Evolutionary conservation across 2,329 filamentous ascomycete genomes (phyloP).

Genomic region (Diplodia intermedia): DNA sequence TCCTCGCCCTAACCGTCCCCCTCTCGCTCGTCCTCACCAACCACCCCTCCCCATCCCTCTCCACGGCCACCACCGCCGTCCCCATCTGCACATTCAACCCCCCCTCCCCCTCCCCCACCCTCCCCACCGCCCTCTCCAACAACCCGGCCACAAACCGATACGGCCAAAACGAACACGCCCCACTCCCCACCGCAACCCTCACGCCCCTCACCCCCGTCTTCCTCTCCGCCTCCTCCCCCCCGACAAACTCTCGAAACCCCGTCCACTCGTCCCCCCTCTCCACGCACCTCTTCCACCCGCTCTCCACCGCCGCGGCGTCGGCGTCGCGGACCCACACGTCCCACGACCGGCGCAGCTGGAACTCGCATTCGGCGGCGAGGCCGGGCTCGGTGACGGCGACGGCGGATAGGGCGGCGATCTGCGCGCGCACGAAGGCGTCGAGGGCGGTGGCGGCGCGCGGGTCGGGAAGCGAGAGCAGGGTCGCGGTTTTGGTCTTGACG

Average conservation of each 20-base stretch:
- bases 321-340: neutral
- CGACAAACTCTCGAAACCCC: neutral
- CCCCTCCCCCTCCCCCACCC: neutral
- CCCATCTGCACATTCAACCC: conserved; percentile 22
- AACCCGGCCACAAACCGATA: conserved; percentile 11
- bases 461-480: conserved; percentile 36
- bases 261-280: conserved; percentile 36
- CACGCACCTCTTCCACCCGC: neutral
- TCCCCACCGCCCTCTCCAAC: conserved; percentile 3
- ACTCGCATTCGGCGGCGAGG: conserved; percentile 37
- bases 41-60: neutral
- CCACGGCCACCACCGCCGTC: conserved; percentile 18
- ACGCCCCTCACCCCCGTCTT: neutral
- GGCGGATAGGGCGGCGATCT: conserved; percentile 33
- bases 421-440: conserved; percentile 32
- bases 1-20: conserved; percentile 18
- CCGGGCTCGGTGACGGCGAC: conserved; percentile 35
- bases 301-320: conserved; percentile 3
- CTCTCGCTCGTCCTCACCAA: neutral
- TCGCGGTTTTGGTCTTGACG: conserved; percentile 55
- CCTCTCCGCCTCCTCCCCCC: neutral
- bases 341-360: conserved; percentile 37
- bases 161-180: conserved; percentile 8
- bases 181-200: neutral
- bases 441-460: conserved; percentile 29